These are phyloP conservation scores for Trichoderma sp. DNA, from an alignment of 2,329 filamentous ascomycete species.

Conservation along the genomic window DNA sequence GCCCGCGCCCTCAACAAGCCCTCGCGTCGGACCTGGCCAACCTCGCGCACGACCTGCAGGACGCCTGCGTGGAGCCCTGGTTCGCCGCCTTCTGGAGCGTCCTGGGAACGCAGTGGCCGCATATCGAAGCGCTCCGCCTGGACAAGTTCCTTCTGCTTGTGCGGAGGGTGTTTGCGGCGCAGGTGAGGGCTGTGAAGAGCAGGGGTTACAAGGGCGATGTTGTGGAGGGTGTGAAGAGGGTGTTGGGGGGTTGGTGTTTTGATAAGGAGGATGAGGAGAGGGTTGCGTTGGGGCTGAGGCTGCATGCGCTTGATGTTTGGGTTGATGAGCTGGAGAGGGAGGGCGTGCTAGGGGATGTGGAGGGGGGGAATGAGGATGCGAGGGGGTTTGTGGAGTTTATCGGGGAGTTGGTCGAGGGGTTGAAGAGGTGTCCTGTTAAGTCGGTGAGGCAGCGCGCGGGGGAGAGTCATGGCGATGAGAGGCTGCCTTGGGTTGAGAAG, in stretches of 20 bases:
- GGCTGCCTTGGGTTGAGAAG: slow-evolving; percentile 62
- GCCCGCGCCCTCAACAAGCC: slow-evolving; percentile 80
- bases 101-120: slow-evolving; percentile 70
- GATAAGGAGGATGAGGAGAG: slow-evolving; percentile 48
- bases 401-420: slow-evolving; percentile 56
- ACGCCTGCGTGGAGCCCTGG: slow-evolving; percentile 48
- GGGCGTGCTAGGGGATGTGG: slow-evolving; percentile 47
- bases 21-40: slow-evolving; percentile 77
- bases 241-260: slow-evolving; percentile 40
- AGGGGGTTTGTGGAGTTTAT: slow-evolving; percentile 56
- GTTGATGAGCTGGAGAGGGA: slow-evolving; percentile 83
- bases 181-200: slow-evolving; percentile 55
- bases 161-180: slow-evolving; percentile 74
- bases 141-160: slow-evolving; percentile 93
- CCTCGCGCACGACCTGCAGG: slow-evolving; percentile 61
- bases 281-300: slow-evolving; percentile 79
- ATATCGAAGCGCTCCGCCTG: slow-evolving; percentile 75
- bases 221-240: slow-evolving; percentile 35
- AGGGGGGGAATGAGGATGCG: slow-evolving; percentile 37
- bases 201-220: slow-evolving; percentile 40
- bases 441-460: slow-evolving; percentile 69
- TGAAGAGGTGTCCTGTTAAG: slow-evolving; percentile 67
- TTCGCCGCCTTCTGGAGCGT: slow-evolving; percentile 72
- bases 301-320: slow-evolving; percentile 90
- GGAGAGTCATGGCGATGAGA: slow-evolving; percentile 73